These are phyloP conservation scores for Bacterosira constricta DNA, from an alignment of 108 stramenopile genomes.

Conservation along the genomic window DNA sequence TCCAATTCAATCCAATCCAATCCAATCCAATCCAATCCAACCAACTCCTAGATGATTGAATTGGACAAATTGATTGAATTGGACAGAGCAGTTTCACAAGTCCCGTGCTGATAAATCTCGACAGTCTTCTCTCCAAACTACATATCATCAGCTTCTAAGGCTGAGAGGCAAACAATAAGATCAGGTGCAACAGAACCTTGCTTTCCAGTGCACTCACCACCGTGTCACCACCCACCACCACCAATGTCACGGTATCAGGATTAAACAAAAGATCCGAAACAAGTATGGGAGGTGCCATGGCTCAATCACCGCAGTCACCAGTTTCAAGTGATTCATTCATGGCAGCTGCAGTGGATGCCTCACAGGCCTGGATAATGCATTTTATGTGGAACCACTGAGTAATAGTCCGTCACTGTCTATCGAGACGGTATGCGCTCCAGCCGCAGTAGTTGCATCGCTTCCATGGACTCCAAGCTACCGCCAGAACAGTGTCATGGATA, in stretches of 20 bases:
- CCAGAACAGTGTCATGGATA: too few species aligned
- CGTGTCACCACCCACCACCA: too few species aligned
- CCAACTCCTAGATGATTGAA: too few species aligned
- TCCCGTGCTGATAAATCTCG: too few species aligned
- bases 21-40: too few species aligned
- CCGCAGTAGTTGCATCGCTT: conserved; percentile 65
- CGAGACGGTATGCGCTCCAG: conserved; percentile 62
- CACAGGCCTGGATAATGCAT: too few species aligned
- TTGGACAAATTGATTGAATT: too few species aligned
- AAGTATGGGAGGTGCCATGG: conserved; percentile 73
- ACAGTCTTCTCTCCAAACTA: too few species aligned
- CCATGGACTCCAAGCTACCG: conserved; percentile 69
- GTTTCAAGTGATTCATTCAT: conserved; percentile 57
- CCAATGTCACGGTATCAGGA: conserved; percentile 81
- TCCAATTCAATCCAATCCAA: too few species aligned
- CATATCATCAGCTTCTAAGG: too few species aligned
- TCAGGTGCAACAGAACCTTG: conserved; percentile 82
- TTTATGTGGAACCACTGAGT: conserved; percentile 80
- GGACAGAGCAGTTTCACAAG: too few species aligned
- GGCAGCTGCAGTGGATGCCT: conserved; percentile 58
- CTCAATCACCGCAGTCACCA: conserved; percentile 59
- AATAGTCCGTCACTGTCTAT: conserved; percentile 83
- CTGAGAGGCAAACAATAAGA: too few species aligned
- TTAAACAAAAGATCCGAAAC: conserved; percentile 84
- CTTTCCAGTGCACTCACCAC: conserved; percentile 65